These are phyloP conservation scores for Maudiozyma saulgeensis DNA, from an alignment of 805 yeast genomes.

Conservation along the genomic window DNA sequence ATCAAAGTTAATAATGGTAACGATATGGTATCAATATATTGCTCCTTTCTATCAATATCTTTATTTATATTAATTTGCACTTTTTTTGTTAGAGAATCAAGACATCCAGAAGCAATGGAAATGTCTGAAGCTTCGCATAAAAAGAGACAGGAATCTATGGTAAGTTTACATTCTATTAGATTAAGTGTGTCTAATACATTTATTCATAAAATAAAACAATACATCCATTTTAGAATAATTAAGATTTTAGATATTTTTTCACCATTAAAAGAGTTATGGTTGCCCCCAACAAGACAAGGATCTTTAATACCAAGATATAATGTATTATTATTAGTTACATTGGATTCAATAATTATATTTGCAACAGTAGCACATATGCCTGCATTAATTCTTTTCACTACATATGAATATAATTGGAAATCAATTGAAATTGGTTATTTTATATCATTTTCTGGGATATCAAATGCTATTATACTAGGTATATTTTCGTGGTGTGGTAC, in stretches of 20 bases:
- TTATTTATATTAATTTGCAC: constrained; percentile 30
- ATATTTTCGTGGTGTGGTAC: constrained; percentile 42
- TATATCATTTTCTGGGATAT: constrained; percentile 42
- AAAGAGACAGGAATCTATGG: constrained; percentile 2
- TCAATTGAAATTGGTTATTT: constrained; percentile 47
- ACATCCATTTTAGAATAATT: constrained; percentile 8
- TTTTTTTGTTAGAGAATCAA: constrained; percentile 50
- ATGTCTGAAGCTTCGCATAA: constrained; percentile 34
- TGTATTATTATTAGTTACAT: constrained; percentile 39
- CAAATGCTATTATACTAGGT: constrained; percentile 41
- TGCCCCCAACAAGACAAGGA: constrained; percentile 25
- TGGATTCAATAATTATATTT: constrained; percentile 37
- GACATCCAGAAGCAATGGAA: constrained; percentile 44
- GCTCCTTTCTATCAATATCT: constrained; percentile 23
- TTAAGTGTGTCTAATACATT: not conserved
- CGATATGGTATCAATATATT: constrained; percentile 25
- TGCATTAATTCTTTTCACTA: constrained; percentile 42
- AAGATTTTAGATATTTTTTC: constrained; percentile 24
- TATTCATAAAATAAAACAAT: not conserved
- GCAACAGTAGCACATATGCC: constrained; percentile 35
- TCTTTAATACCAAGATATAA: constrained; percentile 33
- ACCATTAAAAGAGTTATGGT: constrained; percentile 49
- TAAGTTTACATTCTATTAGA: not conserved
- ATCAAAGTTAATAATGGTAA: constrained; percentile 24
- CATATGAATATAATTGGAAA: constrained; percentile 44